Evolutionary conservation across 163 green algal species (phyloP), one percentile per base, ranked within the genome.

Genomic region (Coccomyxa subellipsoidea): DNA sequence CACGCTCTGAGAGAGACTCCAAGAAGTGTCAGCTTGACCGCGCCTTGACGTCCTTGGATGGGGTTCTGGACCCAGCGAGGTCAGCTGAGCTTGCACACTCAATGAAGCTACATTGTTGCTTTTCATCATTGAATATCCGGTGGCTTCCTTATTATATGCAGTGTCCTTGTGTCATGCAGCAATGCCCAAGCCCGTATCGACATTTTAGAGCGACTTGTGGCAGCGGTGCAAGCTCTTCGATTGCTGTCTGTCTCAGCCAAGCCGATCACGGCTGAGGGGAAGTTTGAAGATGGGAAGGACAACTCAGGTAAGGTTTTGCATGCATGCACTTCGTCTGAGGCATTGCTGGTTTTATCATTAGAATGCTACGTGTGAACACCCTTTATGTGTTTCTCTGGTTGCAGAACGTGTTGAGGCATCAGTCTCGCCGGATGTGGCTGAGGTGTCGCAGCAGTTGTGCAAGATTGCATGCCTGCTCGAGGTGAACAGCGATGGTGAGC

Each of bases 401-500:
- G 6, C 66, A 73, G 66, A 73, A n/a, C n/a, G n/a, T n/a, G n/a
- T n/a, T n/a, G n/a, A n/a, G 66, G 66, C 29, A 73, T 18, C 66
- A 73, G 18, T 8, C 8, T 34, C 27, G 29, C 66, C 66, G 32
- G 77, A 38, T 18, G 77, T 47, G 4, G 25, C 40, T 18, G 77
- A 69, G n/a, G 77, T 73, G 47, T 69, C 54, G 77, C 47, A 38
- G 70, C 70, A 29, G 27, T 47, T 35, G 77, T 32, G 5, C 10
- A 47, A 40, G 7, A 34, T 75, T 47, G 59, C 29, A 29, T 32
- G 3, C 6, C 76, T n/a, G 71, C 84, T 1, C 37, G 27, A 0
- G 66, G 37, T 2, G 80, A 80, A 77, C 32, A 7, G 70, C 38
- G 4, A 47, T 84, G 40, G 80, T 87, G 31, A 78, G 69, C 7